phyloP scores from a whole-genome alignment of 495 filamentous ascomycete genomes.

The Hypoxylon lienhwacheense region DNA sequence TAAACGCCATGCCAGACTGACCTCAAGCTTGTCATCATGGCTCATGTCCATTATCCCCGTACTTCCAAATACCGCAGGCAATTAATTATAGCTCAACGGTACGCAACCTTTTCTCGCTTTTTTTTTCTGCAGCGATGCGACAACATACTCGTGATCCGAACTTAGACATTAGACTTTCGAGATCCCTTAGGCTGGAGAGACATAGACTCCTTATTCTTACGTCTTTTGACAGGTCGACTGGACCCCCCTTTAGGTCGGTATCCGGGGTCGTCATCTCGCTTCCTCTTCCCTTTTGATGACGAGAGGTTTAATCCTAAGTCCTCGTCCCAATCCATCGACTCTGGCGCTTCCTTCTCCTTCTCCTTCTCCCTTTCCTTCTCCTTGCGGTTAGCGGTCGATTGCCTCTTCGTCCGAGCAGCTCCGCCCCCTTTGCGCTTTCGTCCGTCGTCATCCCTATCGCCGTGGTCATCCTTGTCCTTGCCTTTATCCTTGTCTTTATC shows the following conservation, averaged over 20 bases:
- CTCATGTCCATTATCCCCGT: neutral
- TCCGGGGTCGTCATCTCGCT: conserved; percentile 65
- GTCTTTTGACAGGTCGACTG: conserved; percentile 65
- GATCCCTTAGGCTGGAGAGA: conserved; percentile 24
- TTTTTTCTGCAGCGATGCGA: too few relatives aligned
- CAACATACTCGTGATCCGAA: too few relatives aligned
- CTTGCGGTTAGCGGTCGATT: conserved; percentile 35
- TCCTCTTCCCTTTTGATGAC: conserved; percentile 50
- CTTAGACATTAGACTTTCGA: conserved; percentile 30
- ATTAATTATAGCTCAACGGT: too few relatives aligned
- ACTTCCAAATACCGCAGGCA: too few relatives aligned
- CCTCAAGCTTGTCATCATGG: neutral
- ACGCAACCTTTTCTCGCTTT: too few relatives aligned
- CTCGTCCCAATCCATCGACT: conserved; percentile 47
- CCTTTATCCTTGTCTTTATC: conserved; percentile 56
- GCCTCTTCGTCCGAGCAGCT: conserved; percentile 30
- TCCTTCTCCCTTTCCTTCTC: conserved; percentile 43
- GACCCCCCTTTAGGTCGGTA: conserved; percentile 68
- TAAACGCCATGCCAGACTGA: conserved; percentile 8
- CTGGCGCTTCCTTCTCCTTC: conserved; percentile 40
- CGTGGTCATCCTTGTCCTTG: conserved; percentile 33
- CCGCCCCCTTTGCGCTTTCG: conserved; percentile 41
- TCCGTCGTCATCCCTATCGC: conserved; percentile 42
- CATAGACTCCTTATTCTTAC: conserved; percentile 45
- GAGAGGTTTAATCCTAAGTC: conserved; percentile 52